Evolutionary conservation across 768 basidiomycete species (phyloP), one percentile per base, ranked within the genome.

Genomic region (Gyrodon lividus): DNA sequence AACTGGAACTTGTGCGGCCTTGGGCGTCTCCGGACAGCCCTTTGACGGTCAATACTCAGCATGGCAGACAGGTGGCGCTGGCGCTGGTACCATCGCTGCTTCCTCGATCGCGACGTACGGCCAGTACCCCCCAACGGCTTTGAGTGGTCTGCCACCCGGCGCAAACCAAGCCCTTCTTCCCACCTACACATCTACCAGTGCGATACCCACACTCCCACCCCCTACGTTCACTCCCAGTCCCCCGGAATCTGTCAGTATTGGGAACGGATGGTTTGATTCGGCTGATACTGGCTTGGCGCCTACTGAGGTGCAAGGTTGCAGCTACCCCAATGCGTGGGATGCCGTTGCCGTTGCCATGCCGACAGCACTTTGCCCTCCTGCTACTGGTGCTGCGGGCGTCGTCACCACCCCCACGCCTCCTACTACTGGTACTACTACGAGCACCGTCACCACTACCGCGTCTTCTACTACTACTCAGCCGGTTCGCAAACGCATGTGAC

Each of bases 51-150:
- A 68, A 26, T 82, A 82, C 61, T 73, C 76, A 30, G 61, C 83
- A 7, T 86, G 85, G 70, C 86, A 87, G 60, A 90, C 88, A 6
- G 89, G 89, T 59, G 83, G 71, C 61, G 72, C 64, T 61, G 84
- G 73, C 58, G 85, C 70, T 48, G 76, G 71, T 48, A 78, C 69
- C 51, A 78, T 77, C 61, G 73, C 62, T 35, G 73, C 72, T 48
- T 70, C 65, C 56, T 78, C 57, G 55, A 64, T 71, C 13, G 62
- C 73, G 2, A 61, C 65, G 16, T 81, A 79, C 61, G 59, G 63
- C 54, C 74, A 71, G 1, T 87, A 81, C 74, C 83, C 84, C 2
- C 81, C 81, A 30, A 58, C 77, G 3, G 71, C 75, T 4, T 68
- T 87, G 48, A 75, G 68, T 16, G 81, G 61, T 68, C 72, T 64